Evolutionary conservation across 2,329 filamentous ascomycete species (phyloP), one percentile per base, ranked within the genome.

Genomic region (Didymosphaeria variabile): DNA sequence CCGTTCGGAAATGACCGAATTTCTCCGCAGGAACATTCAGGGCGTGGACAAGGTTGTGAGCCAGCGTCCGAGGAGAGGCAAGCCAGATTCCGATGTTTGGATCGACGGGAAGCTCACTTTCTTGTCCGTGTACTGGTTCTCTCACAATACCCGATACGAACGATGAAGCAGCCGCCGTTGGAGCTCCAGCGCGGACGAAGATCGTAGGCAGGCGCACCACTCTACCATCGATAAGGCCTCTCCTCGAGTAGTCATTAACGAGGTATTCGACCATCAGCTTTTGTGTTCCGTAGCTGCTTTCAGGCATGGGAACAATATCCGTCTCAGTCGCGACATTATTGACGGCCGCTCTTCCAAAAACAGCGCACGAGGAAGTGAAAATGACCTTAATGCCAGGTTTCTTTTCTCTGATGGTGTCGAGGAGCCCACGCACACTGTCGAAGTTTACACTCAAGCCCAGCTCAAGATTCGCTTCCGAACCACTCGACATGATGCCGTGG

Each of bases 401-500:
- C 31, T 77, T 79, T 19, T 75, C 68, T 26, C 84, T 79, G 19
- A 89, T 81, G 8, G 80, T 77, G 53, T 88, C 83, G 2, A 90
- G 79, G 2, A 89, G 68, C 44, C 79, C 77, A 26, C 86, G 82
- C 13, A 87, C 86, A 44, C 84, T 86, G 65, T 89, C 85, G 52
- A 90, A 81, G 72, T 90, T 90, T 55, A 89, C 87, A 44, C 79
- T 80, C 62, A 88, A 80, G 2, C 86, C 87, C 1, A 88, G 79
- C 54, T 86, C 84, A 64, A 86, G 87, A 75, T 89, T 83, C 45
- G 85, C 85, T 75, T 90, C 87, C 17, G 86, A 85, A 6, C 86
- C 87, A 13, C 84, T 84, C 0, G 87, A 89, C 88, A 90, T 90
- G 80, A 90, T 88, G 63, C 88, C 88, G 75, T 90, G 88, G 73